Evolutionary conservation across 1,284 basidiomycete genomes (phyloP), one percentile per base, ranked within the genome.

Genomic region (Irpex sp.): DNA sequence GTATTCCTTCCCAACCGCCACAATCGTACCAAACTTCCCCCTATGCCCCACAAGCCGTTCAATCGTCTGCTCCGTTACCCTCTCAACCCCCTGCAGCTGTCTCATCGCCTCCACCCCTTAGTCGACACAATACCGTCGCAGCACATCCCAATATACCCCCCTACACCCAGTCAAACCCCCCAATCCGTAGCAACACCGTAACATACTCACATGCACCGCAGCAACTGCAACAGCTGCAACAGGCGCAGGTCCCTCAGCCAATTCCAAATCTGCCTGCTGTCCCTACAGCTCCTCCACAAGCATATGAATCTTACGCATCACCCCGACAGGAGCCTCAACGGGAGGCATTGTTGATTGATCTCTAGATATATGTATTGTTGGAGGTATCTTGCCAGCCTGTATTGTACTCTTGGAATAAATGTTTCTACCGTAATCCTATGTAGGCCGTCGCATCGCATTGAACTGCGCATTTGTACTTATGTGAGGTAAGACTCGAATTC

Each of bases 311-410:
- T 69, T 87, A 86, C 68, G 73, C 74, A 8, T 73, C 79, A 65
- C 77, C 82, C 9, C 74, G 78, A 52, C 77, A 77, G 6, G 85
- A 85, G 67, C 83, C 87, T 65, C 88, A 92, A 73, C 83, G 88
- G 76, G 93, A 95, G 73, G 91, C 91, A 55, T 75, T 93, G 74
- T 80, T 96, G 78, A 96, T 96, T 75, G 90, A 92, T 71, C 70
- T 92, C 69, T 89, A 69, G 15, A 15, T 44, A 11, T 26, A 26
- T 26, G 26, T 26, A 26, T 26, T 26, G 26, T 26, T 26, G 26
- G 26, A 26, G 26, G 26, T 26, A 26, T 26, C 26, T 26, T 17
- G n/a, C 6, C 51, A 17, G 9, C 51, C 5, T 56, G 54, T 56
- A 56, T 36, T 56, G 17, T 56, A 56, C 54, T 36, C 8, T 44